Conservation (phyloP, 768 basidiomycete genomes). For the Amanita subjunquillea region DNA sequence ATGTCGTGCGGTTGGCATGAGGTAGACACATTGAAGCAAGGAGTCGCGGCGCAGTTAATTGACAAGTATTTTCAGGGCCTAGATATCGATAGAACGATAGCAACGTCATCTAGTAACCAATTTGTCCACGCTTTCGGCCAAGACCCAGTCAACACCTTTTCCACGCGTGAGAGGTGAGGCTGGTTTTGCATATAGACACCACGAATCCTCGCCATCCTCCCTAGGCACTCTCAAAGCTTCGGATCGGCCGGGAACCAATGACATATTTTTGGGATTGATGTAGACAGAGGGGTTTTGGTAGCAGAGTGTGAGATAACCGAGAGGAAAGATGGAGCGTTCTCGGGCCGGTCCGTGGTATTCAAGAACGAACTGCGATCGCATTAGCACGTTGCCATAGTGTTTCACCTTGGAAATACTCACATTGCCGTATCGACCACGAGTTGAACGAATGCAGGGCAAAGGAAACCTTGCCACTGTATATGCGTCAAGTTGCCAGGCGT, state of each 20-base stretch:
- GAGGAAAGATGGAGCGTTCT: neutral
- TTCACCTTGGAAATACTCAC: conserved; percentile 20
- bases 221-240: conserved; percentile 2
- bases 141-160: conserved; percentile 1
- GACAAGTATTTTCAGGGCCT: neutral
- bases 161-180: neutral
- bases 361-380: neutral
- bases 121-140: conserved; percentile 18
- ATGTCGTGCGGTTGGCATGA: neutral
- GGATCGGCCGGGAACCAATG: neutral
- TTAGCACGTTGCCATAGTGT: neutral
- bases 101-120: conserved; percentile 22
- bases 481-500: conserved; percentile 37
- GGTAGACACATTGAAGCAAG: neutral
- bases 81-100: neutral
- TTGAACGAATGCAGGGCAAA: conserved; percentile 43
- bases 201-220: conserved; percentile 6
- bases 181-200: neutral
- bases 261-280: conserved; percentile 4
- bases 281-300: conserved; percentile 5
- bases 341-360: neutral
- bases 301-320: conserved; percentile 5
- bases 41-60: neutral
- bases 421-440: conserved; percentile 32
- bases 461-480: conserved; percentile 51